These are phyloP conservation scores for Fusarium miscanthi DNA, from an alignment of 2,329 filamentous ascomycete species.

Conservation along the genomic window DNA sequence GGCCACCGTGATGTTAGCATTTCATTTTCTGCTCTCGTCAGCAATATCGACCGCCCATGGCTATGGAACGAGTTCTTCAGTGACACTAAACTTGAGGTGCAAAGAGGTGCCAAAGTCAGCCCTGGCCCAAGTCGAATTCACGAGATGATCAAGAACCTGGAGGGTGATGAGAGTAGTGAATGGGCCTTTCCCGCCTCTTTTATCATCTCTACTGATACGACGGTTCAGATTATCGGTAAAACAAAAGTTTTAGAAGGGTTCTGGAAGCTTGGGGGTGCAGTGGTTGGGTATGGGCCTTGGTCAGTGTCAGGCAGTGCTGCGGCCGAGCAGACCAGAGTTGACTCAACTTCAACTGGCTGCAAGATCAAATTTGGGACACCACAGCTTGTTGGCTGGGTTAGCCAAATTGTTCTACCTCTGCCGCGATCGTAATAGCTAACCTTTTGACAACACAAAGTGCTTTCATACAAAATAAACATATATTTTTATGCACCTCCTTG, in stretches of 20 bases:
- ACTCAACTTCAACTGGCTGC: neutral
- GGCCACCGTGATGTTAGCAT: neutral
- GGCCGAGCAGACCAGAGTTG: neutral
- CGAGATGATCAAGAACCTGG: neutral
- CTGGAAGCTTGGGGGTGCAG: neutral
- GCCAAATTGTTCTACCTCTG: neutral
- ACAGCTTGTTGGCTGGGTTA: neutral
- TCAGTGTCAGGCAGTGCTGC: neutral
- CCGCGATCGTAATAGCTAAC: neutral
- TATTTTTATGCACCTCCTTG: accelerated
- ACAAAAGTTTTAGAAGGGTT: neutral
- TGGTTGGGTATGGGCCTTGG: neutral
- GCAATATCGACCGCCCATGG: neutral
- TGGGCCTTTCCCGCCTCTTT: neutral
- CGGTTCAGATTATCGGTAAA: neutral
- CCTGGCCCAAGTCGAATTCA: neutral
- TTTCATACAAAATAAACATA: neutral
- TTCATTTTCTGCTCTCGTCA: neutral
- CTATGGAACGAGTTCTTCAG: neutral
- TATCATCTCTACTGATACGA: neutral
- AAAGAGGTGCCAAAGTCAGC: neutral
- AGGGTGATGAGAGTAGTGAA: accelerated
- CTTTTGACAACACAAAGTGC: neutral
- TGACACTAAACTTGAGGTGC: neutral
- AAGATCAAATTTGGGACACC: neutral